These are phyloP conservation scores for Neoscytalidium dimidiatum DNA, from an alignment of 2,329 filamentous ascomycete genomes.

Conservation along the genomic window DNA sequence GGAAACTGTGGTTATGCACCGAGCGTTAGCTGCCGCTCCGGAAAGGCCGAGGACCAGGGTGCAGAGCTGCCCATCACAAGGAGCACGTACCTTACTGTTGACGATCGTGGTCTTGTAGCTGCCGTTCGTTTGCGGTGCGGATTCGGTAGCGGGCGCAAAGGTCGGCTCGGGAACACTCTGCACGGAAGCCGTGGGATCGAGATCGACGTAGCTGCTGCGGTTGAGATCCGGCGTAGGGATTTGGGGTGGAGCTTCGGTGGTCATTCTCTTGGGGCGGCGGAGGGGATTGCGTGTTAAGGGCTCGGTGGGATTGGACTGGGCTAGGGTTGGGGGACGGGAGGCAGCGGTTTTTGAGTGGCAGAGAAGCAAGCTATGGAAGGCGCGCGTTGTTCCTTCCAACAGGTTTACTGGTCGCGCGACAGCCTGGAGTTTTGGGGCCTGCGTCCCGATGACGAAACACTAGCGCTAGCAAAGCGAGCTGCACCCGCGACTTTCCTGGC, in stretches of 20 bases:
- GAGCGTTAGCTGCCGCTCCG: conserved; percentile 38
- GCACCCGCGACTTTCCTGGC: background rate
- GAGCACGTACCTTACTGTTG: conserved; percentile 47
- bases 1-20: conserved; percentile 32
- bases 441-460: conserved; percentile 18
- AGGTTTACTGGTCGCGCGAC: conserved; percentile 19
- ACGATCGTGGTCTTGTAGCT: conserved; percentile 37
- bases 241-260: conserved; percentile 23
- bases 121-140: conserved; percentile 19
- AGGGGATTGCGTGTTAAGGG: background rate
- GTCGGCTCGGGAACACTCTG: conserved; percentile 4
- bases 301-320: background rate
- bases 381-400: conserved; percentile 3
- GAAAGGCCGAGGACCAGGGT: conserved; percentile 28
- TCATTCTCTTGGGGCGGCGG: background rate
- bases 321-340: background rate
- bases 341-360: conserved; percentile 4
- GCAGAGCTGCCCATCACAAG: conserved; percentile 21
- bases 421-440: conserved; percentile 11
- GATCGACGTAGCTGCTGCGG: conserved; percentile 29
- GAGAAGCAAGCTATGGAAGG: background rate
- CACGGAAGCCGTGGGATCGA: conserved; percentile 30
- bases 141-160: conserved; percentile 5
- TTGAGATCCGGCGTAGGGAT: conserved; percentile 22
- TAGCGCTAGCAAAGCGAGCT: conserved; percentile 12